Base-by-base conservation (phyloP, 176 grass and related monocot species). In the Neostapfia colusana region DNA sequence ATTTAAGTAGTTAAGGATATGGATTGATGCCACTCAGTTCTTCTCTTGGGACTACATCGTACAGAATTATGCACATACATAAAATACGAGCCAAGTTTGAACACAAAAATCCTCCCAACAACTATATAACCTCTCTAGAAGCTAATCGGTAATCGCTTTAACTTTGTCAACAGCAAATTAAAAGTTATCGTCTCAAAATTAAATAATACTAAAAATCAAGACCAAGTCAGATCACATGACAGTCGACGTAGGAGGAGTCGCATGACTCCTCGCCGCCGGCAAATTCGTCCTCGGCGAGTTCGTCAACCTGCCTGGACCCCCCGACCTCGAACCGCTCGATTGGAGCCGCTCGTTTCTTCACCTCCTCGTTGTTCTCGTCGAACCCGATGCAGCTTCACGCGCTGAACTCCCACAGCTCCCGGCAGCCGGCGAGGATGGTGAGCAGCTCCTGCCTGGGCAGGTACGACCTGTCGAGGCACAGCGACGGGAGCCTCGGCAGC, bases 321-420 rank as follows among this genome's bases (percentile, higher is more conserved):
- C 25, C 86, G 34, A 82, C 60, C 2, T 89, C 83, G 72, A 91
- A 87, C 15, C 66, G 46, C 28, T 43, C 18, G 42, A 95, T 82
- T 41, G 73, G 17, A 1, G 72, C 53, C 25, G 57, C 86, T 2
- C 48, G 76, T 34, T 24, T 44, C 54, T 35, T 8, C 69, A 86
- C 58, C 78, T 90, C 86, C 4, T 87, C 89, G 50, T 89, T 77
- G 0, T 44, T 44, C 0, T 82, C 73, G 65, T 87, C 76, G 70
- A 95, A 95, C 12, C 92, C 92, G 5, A 95, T 83, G 60, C 92
- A 95, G 28, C 78, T 7, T 51, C 55, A 86, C 49, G 82, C 92
- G 71, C 54, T 81, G 80, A 95, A 60, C 28, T 82, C 82, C 56
- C 43, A 13, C 36, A 95, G 72, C 2, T 12, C 63, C 51, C 4